Conservation (phyloP, 2,329 filamentous ascomycete genomes). For the Paecilomyces fulvus region DNA sequence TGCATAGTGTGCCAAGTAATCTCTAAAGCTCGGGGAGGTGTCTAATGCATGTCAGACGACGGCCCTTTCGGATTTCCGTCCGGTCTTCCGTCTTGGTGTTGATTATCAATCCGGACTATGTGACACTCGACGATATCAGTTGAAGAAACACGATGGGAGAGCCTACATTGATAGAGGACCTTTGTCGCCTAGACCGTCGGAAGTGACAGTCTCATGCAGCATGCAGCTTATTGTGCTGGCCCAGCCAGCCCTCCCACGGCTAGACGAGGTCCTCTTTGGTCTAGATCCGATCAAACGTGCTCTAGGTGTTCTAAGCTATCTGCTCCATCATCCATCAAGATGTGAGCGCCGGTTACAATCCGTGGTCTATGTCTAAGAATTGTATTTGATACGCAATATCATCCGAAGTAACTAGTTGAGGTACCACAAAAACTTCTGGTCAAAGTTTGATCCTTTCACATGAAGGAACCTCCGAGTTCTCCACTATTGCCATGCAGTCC, state of each 20-base stretch:
- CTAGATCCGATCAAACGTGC: background rate
- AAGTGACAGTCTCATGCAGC: background rate
- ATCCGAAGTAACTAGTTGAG: background rate
- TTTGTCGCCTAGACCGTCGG: background rate
- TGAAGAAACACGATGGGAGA: background rate
- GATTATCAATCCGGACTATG: background rate
- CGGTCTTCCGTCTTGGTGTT: background rate
- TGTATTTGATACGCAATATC: background rate
- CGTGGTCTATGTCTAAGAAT: background rate
- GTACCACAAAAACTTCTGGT: background rate
- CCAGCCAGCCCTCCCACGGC: background rate
- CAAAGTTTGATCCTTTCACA: background rate
- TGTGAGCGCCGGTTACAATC: background rate
- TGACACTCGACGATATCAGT: background rate
- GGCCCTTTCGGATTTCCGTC: background rate
- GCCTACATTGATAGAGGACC: background rate
- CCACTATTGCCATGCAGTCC: background rate
- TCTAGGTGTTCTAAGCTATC: background rate
- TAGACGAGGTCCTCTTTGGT: background rate
- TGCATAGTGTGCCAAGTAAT: constrained; percentile 25
- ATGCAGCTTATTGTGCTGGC: background rate
- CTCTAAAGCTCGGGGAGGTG: constrained; percentile 7
- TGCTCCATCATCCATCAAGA: background rate
- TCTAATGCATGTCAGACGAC: background rate
- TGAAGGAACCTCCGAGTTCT: background rate